A percentile compares a stretch with the other conserved stretches of the same genome.
Conservation (phyloP, 2,329 filamentous ascomycete genomes). For the Fusarium marasasianum region DNA sequence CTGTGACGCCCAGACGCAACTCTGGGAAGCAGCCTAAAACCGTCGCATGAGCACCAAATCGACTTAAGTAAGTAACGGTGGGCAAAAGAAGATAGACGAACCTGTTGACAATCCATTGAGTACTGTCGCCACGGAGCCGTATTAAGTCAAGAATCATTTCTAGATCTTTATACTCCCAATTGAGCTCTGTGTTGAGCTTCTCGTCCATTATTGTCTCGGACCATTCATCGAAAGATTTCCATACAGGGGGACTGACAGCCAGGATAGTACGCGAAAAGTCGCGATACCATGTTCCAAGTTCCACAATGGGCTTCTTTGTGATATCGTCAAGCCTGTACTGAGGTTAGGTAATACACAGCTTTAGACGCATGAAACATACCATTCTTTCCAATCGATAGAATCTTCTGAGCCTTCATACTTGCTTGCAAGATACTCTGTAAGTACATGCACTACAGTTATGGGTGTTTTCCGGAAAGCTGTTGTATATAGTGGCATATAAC, state of each 20-base stretch:
- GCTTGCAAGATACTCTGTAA: not conserved
- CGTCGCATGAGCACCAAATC: not conserved
- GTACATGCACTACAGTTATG: not conserved
- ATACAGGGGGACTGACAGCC: not conserved
- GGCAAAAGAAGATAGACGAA: not conserved
- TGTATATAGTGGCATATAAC: not conserved
- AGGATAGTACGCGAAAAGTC: not conserved
- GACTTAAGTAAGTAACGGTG: not conserved
- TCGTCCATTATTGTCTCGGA: not conserved
- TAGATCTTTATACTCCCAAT: not conserved
- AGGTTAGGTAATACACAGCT: not conserved
- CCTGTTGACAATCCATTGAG: not conserved
- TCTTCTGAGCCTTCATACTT: not conserved
- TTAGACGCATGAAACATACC: not conserved
- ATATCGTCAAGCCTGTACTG: not conserved
- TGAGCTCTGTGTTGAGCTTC: not conserved
- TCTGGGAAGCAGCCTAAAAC: not conserved
- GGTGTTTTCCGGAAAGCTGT: not conserved
- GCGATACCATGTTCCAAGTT: not conserved
- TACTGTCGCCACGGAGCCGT: not conserved
- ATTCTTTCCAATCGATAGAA: conserved; percentile 7
- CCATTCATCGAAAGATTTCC: not conserved
- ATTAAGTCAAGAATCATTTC: not conserved
- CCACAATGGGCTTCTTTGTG: not conserved
- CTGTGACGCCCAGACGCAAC: not conserved